Evolutionary conservation across 1,284 basidiomycete genomes (phyloP).

Genomic region (Malassezia psittaci): DNA sequence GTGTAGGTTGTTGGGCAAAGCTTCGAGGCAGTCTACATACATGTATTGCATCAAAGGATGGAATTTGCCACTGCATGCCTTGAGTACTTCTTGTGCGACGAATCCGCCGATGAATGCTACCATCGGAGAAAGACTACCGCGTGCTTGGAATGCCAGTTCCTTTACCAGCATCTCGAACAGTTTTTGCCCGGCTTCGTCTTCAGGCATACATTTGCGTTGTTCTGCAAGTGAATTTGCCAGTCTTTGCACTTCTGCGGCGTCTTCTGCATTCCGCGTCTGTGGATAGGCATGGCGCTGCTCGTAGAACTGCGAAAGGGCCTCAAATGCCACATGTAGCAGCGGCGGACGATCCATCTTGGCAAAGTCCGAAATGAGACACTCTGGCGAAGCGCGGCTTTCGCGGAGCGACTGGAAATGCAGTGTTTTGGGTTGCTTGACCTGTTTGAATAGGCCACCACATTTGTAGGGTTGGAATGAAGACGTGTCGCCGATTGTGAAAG

Average conservation of each 20-base stretch:
- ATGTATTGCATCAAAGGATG: conserved; percentile 89
- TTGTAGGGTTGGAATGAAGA: conserved; percentile 60
- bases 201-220: conserved; percentile 56
- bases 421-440: conserved; percentile 98
- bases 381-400: conserved; percentile 72
- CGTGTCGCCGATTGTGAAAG: conserved; percentile 48
- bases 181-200: conserved; percentile 50
- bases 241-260: conserved; percentile 63
- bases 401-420: conserved; percentile 73
- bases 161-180: conserved; percentile 68
- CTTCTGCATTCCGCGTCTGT: conserved; percentile 69
- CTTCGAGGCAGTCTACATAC: conserved; percentile 97
- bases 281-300: conserved; percentile 64
- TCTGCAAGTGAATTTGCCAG: conserved; percentile 64
- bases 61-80: conserved; percentile 96
- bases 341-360: conserved; percentile 91
- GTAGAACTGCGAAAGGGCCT: conserved; percentile 75
- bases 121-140: conserved; percentile 82
- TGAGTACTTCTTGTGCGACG: conserved; percentile 93
- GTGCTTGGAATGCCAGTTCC: conserved; percentile 82
- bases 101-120: conserved; percentile 93
- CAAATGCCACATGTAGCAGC: conserved; percentile 85
- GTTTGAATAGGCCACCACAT: conserved; percentile 86
- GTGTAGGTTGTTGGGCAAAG: conserved; percentile 50
- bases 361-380: conserved; percentile 90